Evolutionary conservation across 495 filamentous ascomycete genomes (phyloP).

Genomic region (Tuber melanosporum): DNA sequence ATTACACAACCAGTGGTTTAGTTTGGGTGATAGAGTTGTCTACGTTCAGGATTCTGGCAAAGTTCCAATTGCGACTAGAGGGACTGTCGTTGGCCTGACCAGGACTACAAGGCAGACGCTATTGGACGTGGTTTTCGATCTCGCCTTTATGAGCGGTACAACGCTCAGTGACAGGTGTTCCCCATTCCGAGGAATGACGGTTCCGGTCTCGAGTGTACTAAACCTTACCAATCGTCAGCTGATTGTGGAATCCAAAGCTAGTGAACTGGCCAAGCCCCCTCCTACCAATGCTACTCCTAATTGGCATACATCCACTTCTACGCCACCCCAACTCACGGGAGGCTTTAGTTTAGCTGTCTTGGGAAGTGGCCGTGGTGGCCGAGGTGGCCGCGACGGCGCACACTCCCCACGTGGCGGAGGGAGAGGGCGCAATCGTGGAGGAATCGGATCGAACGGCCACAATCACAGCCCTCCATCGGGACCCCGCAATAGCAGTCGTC

Average conservation of each 20-base stretch:
- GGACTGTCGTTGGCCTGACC: constrained; percentile 88
- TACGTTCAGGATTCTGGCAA: constrained; percentile 91
- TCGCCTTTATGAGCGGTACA: constrained; percentile 91
- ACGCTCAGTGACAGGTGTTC: constrained; percentile 82
- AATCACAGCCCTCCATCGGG: constrained; percentile 26
- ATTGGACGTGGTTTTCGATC: constrained; percentile 89
- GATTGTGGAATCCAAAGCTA: constrained; percentile 63
- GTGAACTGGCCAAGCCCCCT: constrained; percentile 48
- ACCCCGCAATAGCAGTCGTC: constrained; percentile 51
- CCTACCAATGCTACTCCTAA: constrained; percentile 25
- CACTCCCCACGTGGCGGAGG: constrained; percentile 28
- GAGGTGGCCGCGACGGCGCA: constrained; percentile 40
- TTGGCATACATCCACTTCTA: constrained; percentile 18
- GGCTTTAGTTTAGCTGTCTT: constrained; percentile 37
- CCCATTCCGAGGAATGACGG: constrained; percentile 93
- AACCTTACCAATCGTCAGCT: constrained; percentile 81
- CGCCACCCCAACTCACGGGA: constrained; percentile 27
- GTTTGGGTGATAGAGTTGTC: constrained; percentile 80
- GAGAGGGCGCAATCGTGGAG: constrained; percentile 27
- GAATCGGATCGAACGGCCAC: constrained; percentile 35
- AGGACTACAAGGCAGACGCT: constrained; percentile 71
- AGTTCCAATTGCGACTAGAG: constrained; percentile 84
- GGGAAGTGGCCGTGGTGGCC: constrained; percentile 44
- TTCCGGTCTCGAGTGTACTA: constrained; percentile 71
- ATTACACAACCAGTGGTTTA: constrained; percentile 75